Percentiles rank a stretch among this genome's conserved stretches.
Conservation (phyloP, 2,329 filamentous ascomycete species). For the Sclerotinia nivalis region DNA sequence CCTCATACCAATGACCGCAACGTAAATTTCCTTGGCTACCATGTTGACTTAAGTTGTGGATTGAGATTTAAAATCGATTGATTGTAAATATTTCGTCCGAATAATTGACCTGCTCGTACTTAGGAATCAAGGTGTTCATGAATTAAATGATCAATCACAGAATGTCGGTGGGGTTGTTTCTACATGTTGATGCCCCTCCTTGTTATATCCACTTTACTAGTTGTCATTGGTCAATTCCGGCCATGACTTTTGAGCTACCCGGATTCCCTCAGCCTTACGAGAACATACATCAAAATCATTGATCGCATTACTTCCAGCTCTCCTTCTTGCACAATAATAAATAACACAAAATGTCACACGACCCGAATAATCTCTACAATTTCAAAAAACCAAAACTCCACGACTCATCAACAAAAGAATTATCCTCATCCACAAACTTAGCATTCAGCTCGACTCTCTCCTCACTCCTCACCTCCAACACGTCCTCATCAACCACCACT, state of each 20-base stretch:
- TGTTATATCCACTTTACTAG: neutral
- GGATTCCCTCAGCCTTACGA: conserved; percentile 11
- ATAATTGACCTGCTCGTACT: conserved; percentile 1
- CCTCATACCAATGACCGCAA: conserved; percentile 48
- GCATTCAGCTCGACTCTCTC: conserved; percentile 88
- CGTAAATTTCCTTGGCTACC: conserved; percentile 44
- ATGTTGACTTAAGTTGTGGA: conserved; percentile 27
- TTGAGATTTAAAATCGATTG: neutral
- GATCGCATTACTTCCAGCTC: neutral
- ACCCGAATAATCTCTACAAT: conserved; percentile 68
- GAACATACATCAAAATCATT: neutral
- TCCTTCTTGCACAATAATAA: neutral
- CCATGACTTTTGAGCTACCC: neutral
- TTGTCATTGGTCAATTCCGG: neutral
- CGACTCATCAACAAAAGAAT: conserved; percentile 60
- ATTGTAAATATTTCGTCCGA: neutral
- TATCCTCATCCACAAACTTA: conserved; percentile 70
- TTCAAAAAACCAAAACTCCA: conserved; percentile 62
- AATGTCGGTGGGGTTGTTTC: conserved; percentile 18
- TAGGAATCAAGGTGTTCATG: neutral
- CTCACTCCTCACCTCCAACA: conserved; percentile 69
- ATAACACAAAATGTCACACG: conserved; percentile 20
- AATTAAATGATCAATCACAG: neutral
- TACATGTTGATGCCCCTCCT: conserved; percentile 9
- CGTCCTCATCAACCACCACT: conserved; percentile 44